Evolutionary conservation across 495 filamentous ascomycete genomes (phyloP).

Genomic region (Hypoxylon lienhwacheense): DNA sequence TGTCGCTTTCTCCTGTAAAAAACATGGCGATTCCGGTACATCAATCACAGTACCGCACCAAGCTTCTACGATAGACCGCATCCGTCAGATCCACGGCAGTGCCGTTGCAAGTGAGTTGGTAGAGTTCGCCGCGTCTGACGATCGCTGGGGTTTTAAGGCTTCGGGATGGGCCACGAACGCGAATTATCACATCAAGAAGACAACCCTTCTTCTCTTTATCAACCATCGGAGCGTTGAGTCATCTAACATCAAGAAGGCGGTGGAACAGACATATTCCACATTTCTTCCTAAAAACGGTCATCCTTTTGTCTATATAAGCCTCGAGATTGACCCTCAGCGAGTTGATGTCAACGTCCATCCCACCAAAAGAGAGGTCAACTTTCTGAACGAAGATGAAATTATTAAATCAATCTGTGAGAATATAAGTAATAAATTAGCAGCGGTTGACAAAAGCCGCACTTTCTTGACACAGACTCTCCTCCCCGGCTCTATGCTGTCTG

Average conservation of each 20-base stretch:
- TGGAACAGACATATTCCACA: slow-evolving; percentile 87
- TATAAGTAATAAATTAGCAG: slow-evolving; percentile 75
- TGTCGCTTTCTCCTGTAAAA: slow-evolving; percentile 95
- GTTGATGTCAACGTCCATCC: slow-evolving; percentile 99
- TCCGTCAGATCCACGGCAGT: slow-evolving; percentile 86
- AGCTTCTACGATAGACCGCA: slow-evolving; percentile 75
- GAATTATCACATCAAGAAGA: slow-evolving; percentile 94
- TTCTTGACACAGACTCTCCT: slow-evolving; percentile 93
- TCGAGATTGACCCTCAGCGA: slow-evolving; percentile 89
- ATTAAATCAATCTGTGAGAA: slow-evolving; percentile 84
- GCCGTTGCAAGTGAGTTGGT: slow-evolving; percentile 88
- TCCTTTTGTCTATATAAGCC: slow-evolving; percentile 88
- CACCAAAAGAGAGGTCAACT: slow-evolving; percentile 97
- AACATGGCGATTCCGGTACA: slow-evolving; percentile 82
- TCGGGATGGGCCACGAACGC: slow-evolving; percentile 87
- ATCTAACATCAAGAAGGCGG: slow-evolving; percentile 78
- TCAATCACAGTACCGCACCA: slow-evolving; percentile 75
- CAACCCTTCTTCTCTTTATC: slow-evolving; percentile 88
- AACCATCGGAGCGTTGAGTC: slow-evolving; percentile 98
- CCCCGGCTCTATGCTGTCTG: slow-evolving; percentile 60
- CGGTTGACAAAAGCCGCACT: slow-evolving; percentile 91
- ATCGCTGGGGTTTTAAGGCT: slow-evolving; percentile 79
- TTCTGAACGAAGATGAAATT: slow-evolving; percentile 97
- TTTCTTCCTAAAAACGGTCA: slow-evolving; percentile 96
- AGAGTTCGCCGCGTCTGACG: slow-evolving; percentile 70